Evolutionary conservation across 148 eudicot genomes (phyloP), one percentile per base, ranked within the genome.

Genomic region (Rhododendron simsii): DNA sequence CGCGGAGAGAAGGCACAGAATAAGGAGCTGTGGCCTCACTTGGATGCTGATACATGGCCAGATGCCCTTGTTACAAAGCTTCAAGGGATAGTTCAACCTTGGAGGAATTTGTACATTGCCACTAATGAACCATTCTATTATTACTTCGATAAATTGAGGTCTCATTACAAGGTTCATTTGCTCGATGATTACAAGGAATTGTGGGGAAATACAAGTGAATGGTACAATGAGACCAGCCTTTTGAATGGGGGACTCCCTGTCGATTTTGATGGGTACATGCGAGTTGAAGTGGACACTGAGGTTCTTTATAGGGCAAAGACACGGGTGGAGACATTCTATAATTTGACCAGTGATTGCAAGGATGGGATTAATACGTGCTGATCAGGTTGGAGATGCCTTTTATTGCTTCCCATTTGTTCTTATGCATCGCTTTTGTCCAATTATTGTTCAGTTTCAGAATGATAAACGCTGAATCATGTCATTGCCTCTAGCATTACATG

Each of bases 151-250:
- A 95, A 91, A 84, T 86, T 97, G 87, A 95, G 99, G 92, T 97
- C 99, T 57, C 94, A 94, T 50, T 97, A 95, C 90, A 92, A 93
- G 85, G 93, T 97, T 33, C 99, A 94, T 91, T 90, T 97, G 93
- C 98, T 95, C 28, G 98, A 97, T 88, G 99, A 97, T 88, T 97
- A 97, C 63, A 90, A 91, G 87, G 91, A 92, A 47, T 71, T 94
- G 91, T 95, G 99, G 99, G 96, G 92, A 77, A 95, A 95, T 86
- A 94, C 93, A 23, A 97, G 99, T 81, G 98, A 95, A 21, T 97
- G 99, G 99, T 95, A 93, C 86, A 97, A 97, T 48, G 98, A 97
- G 90, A 94, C 96, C 7, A 90, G 57, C 18, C 37, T 84, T 63
- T 88, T 95, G 63, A 97, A 97, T 84, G 91, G 91, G 47, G 95